Evolutionary conservation across 2,329 filamentous ascomycete species (phyloP).

Genomic region (Pseudogymnoascus sp.): DNA sequence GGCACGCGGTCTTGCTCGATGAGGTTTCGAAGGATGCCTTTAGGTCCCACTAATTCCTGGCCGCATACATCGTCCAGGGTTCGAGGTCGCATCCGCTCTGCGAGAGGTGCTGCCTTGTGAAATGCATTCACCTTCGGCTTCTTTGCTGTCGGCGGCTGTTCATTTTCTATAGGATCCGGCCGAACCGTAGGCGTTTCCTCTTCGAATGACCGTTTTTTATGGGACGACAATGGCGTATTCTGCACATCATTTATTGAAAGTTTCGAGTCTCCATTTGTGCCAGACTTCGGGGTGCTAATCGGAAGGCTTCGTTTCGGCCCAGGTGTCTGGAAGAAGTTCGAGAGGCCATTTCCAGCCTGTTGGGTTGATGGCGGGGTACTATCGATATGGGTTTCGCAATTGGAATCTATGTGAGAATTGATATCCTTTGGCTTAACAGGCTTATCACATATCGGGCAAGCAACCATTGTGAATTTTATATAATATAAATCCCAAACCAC

Average conservation of each 20-base stretch:
- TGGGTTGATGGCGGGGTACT: slow-evolving; percentile 35
- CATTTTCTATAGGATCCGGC: neutral
- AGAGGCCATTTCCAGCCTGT: slow-evolving; percentile 35
- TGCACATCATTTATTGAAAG: slow-evolving; percentile 23
- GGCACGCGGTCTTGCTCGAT: slow-evolving; percentile 82
- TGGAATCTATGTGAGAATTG: slow-evolving; percentile 85
- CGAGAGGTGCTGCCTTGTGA: slow-evolving; percentile 70
- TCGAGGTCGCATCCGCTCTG: slow-evolving; percentile 85
- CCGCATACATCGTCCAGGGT: slow-evolving; percentile 81
- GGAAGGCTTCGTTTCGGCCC: slow-evolving; percentile 44
- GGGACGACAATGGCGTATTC: slow-evolving; percentile 18
- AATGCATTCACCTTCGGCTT: slow-evolving; percentile 58
- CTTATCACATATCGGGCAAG: slow-evolving; percentile 76
- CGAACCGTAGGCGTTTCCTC: slow-evolving; percentile 15
- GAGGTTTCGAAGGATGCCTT: slow-evolving; percentile 76
- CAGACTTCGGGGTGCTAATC: slow-evolving; percentile 23
- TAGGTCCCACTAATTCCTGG: slow-evolving; percentile 79
- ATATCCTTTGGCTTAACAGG: slow-evolving; percentile 67
- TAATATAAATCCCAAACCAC: neutral
- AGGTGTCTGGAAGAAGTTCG: slow-evolving; percentile 56
- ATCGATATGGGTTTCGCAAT: slow-evolving; percentile 62
- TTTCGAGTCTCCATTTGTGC: slow-evolving; percentile 31
- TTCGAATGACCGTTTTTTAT: slow-evolving; percentile 28
- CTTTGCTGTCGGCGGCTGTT: slow-evolving; percentile 40
- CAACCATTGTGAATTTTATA: slow-evolving; percentile 40